These are phyloP conservation scores for Tulasnella sp. DNA, from an alignment of 768 basidiomycete genomes.

Conservation along the genomic window DNA sequence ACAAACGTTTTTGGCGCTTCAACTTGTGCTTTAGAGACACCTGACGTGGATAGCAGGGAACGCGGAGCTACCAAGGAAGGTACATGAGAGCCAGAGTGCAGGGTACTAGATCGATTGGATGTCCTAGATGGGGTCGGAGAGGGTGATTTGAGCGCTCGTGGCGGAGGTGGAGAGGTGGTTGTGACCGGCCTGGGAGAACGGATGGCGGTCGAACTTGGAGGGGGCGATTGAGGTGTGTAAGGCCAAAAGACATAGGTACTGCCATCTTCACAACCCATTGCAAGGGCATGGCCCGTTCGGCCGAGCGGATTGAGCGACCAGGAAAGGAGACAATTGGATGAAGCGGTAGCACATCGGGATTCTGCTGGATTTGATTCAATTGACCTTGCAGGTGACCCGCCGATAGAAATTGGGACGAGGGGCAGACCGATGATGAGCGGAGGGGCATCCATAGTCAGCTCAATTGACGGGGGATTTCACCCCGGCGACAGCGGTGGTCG, in stretches of 20 bases:
- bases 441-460: constrained; percentile 1
- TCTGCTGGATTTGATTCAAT: neutral
- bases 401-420: neutral
- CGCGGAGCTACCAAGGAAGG: constrained; percentile 28
- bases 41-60: constrained; percentile 50
- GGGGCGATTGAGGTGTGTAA: neutral
- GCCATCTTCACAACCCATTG: neutral
- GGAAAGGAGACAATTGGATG: neutral
- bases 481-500: too few relatives aligned
- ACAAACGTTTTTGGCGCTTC: constrained; percentile 70
- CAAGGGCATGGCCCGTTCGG: neutral
- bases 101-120: too few relatives aligned
- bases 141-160: neutral
- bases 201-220: neutral
- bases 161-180: constrained; percentile 3
- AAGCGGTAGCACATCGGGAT: neutral
- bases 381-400: neutral
- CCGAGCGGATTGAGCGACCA: neutral
- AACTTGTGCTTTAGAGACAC: constrained; percentile 52
- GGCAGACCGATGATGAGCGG: constrained; percentile 3
- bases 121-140: neutral
- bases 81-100: neutral
- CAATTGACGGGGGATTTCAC: too few relatives aligned
- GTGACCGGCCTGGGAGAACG: neutral
- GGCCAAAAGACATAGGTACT: neutral